Evolutionary conservation across 208 protist genomes (phyloP).

Genomic region (Phytomonas sp.): DNA sequence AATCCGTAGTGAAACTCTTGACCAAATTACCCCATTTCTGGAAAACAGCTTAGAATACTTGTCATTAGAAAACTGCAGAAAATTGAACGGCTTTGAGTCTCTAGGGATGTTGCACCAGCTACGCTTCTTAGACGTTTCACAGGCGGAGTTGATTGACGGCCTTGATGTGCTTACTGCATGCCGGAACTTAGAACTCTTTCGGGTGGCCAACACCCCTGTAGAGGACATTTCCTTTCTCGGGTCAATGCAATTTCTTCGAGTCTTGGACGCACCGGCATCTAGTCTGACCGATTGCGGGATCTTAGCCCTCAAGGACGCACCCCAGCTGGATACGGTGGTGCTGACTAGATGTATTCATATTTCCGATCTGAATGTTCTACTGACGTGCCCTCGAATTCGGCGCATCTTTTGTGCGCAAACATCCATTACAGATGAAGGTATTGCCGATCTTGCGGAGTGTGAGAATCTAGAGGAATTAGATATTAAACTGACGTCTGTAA

Average conservation of each 20-base stretch:
- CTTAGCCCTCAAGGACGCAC: conserved; percentile 46
- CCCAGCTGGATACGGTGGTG: conserved; percentile 61
- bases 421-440: conserved; percentile 62
- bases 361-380: conserved; percentile 69
- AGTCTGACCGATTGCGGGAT: conserved; percentile 45
- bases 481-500: conserved; percentile 57
- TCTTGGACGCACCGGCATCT: conserved; percentile 57
- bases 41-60: conserved; percentile 46
- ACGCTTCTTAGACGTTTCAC: conserved; percentile 74
- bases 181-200: conserved; percentile 59
- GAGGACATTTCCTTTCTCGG: conserved; percentile 58
- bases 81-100: conserved; percentile 37
- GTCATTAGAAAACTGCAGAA: conserved; percentile 50
- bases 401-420: conserved; percentile 63
- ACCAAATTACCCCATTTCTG: conserved; percentile 33
- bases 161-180: conserved; percentile 40
- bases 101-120: conserved; percentile 37
- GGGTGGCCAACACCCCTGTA: conserved; percentile 48
- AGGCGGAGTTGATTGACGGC: conserved; percentile 36
- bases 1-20: conserved; percentile 49
- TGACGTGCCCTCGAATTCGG: conserved; percentile 58
- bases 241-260: conserved; percentile 31
- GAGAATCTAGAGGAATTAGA: conserved; percentile 65
- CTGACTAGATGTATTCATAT: conserved; percentile 61
- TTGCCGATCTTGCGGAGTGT: conserved; percentile 46